Base-by-base conservation (phyloP, 495 filamentous ascomycete species). In the Xylaria venustula region DNA sequence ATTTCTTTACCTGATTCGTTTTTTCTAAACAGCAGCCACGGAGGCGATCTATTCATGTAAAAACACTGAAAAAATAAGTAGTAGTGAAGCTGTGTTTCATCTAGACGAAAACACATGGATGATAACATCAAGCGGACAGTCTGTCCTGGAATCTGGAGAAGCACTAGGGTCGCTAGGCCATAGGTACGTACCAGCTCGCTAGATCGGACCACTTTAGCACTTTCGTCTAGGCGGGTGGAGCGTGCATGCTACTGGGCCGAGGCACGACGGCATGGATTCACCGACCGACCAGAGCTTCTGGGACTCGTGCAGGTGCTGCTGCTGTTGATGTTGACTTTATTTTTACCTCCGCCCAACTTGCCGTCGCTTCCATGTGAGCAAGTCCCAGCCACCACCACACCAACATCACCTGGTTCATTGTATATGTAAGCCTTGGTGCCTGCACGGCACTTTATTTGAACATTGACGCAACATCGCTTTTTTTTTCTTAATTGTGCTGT, bases 351-450 rank as follows among this genome's bases (percentile, higher is more conserved):
- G 58, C 56, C 60, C 60, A 65, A 64, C 58, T 62, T 52, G 64
- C 65, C 62, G 64, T 46, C 60, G 58, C 55, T 54, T 44, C 40
- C 6, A n/a, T 1, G 45, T 44, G n/a, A 30, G 47, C 40, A 36
- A 64, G 66, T 69, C 57, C 68, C 64, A 69, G 68, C 64, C 40
- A 54, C 50, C 36, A 22, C 49, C 47, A 48, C 49, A 40, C 50
- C 17, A 6, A 1, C 25, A 41, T 37, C 58, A 22, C 25, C 22
- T 7, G 34, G n/a, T n/a, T n/a, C n/a, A n/a, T n/a, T 47, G 37
- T 26, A 11, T 62, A 52, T 56, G 48, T 66, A 61, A 53, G 44
- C 64, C 61, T 61, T 61, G 60, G 61, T 64, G 59, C 45, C 51
- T 40, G 25, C 19, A 51, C 32, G 20, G 26, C 30, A 41, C 23